phyloP scores from a whole-genome alignment of 2,329 filamentous ascomycete genomes.

The Tricladium varicosporioides region DNA sequence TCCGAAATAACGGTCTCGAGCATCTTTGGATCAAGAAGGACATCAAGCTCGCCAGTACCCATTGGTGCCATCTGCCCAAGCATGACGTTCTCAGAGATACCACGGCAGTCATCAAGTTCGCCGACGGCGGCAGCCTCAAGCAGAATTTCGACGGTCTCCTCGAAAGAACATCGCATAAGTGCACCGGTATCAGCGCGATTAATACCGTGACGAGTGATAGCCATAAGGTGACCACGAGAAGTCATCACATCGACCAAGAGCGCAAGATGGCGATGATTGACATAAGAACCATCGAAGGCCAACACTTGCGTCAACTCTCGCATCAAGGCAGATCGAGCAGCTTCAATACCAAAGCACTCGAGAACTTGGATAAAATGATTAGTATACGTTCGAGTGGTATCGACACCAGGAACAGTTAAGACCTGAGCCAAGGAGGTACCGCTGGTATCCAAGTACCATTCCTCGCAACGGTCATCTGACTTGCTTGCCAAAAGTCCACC shows the following conservation, averaged over 20 bases:
- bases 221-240: slow-evolving; percentile 87
- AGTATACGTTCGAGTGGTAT: slow-evolving; percentile 81
- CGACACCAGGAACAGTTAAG: slow-evolving; percentile 82
- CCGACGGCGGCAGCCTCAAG: slow-evolving; percentile 92
- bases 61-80: slow-evolving; percentile 95
- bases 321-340: slow-evolving; percentile 80
- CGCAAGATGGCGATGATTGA: slow-evolving; percentile 97
- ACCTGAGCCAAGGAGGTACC: slow-evolving; percentile 85
- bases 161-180: slow-evolving; percentile 98
- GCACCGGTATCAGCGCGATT: slow-evolving; percentile 97
- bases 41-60: slow-evolving; percentile 94
- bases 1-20: slow-evolving; percentile 92
- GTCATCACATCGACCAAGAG: slow-evolving; percentile 98
- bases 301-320: slow-evolving; percentile 88
- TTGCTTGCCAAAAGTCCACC: slow-evolving; percentile 74
- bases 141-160: slow-evolving; percentile 97
- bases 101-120: slow-evolving; percentile 95
- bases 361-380: slow-evolving; percentile 96
- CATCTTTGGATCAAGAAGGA: slow-evolving; percentile 92
- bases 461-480: slow-evolving; percentile 72
- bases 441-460: slow-evolving; percentile 95
- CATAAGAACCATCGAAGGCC: slow-evolving; percentile 98
- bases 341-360: slow-evolving; percentile 94
- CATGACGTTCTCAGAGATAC: slow-evolving; percentile 99
- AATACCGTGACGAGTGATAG: slow-evolving; percentile 96